A percentile compares a stretch with the other conserved stretches of the same genome.
phyloP scores from a whole-genome alignment of 108 stramenopile species.

The Parietichytrium sp. region DNA sequence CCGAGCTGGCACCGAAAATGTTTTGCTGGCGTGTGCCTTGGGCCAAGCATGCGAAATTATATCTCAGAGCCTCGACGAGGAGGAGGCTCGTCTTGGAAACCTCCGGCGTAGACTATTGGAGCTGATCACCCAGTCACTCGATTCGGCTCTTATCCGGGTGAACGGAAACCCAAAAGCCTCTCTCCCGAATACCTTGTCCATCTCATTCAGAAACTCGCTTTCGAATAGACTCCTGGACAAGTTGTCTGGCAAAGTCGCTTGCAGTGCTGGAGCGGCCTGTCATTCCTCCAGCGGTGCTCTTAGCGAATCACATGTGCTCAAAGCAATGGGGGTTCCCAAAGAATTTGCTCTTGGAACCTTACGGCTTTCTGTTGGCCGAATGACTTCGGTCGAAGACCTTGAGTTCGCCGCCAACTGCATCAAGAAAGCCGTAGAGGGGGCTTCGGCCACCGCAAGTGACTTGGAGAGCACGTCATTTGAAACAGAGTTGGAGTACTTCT shows the following conservation, averaged over 20 bases:
- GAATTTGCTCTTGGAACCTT: constrained; percentile 81
- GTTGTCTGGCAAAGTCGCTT: constrained; percentile 74
- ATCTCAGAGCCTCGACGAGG: constrained; percentile 58
- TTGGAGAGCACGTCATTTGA: not conserved
- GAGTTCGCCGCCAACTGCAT: constrained; percentile 64
- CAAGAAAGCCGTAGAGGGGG: not conserved
- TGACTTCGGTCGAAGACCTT: constrained; percentile 73
- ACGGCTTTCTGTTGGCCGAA: constrained; percentile 81
- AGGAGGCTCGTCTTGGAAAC: constrained; percentile 67
- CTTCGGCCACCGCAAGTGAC: not conserved
- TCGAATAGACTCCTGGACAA: constrained; percentile 62
- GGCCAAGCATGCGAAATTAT: constrained; percentile 41
- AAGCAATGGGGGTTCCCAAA: constrained; percentile 78
- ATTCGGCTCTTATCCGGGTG: no score
- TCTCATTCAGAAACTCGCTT: constrained; percentile 69
- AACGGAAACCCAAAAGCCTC: constrained; percentile 75
- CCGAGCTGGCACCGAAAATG: constrained; percentile 91
- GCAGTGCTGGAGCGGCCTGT: constrained; percentile 86
- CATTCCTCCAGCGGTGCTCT: constrained; percentile 61
- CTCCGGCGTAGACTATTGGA: constrained; percentile 61
- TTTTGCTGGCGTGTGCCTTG: constrained; percentile 71
- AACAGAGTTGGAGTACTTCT: not conserved
- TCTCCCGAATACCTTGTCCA: constrained; percentile 88
- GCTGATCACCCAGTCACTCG: constrained; percentile 42
- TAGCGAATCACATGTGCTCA: constrained; percentile 67